Conservation (phyloP, 495 filamentous ascomycete species). For the Tuber calosporum region DNA sequence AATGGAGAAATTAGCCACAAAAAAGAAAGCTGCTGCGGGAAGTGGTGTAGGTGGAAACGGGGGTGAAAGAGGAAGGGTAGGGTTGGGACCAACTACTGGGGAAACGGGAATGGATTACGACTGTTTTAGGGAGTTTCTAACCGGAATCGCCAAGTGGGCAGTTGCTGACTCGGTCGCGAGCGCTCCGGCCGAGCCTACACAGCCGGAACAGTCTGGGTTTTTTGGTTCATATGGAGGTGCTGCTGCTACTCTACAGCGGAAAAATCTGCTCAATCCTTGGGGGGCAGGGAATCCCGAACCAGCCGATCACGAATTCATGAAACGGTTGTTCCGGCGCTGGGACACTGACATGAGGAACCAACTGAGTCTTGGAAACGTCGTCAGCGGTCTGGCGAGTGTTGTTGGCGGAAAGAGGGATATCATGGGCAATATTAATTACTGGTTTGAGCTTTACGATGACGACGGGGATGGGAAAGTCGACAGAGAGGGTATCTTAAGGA, state of each 20-base stretch:
- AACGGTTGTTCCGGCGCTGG: constrained; percentile 81
- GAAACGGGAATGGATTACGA: constrained; percentile 91
- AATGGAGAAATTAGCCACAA: constrained; percentile 52
- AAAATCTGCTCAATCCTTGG: constrained; percentile 59
- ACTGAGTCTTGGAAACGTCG: constrained; percentile 80
- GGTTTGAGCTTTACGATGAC: constrained; percentile 95
- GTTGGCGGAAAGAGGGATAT: constrained; percentile 82
- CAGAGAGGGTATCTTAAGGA: constrained; percentile 87
- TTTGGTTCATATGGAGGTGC: constrained; percentile 27
- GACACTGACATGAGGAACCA: constrained; percentile 66
- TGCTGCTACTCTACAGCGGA: constrained; percentile 37
- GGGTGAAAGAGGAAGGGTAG: constrained; percentile 71
- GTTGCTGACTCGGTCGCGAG: constrained; percentile 54
- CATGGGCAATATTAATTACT: constrained; percentile 94
- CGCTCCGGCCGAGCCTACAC: neutral
- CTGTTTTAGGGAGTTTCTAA: constrained; percentile 86
- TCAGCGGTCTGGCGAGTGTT: constrained; percentile 78
- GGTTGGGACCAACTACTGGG: constrained; percentile 68
- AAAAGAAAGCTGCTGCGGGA: constrained; percentile 38
- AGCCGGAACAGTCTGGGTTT: constrained; percentile 8
- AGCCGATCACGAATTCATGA: constrained; percentile 92
- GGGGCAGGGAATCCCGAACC: constrained; percentile 67
- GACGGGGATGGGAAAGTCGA: constrained; percentile 88
- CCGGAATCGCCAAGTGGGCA: constrained; percentile 83
- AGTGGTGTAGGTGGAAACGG: constrained; percentile 11